Conservation (phyloP, 1,284 basidiomycete genomes). For the Sporisorium exsertum region DNA sequence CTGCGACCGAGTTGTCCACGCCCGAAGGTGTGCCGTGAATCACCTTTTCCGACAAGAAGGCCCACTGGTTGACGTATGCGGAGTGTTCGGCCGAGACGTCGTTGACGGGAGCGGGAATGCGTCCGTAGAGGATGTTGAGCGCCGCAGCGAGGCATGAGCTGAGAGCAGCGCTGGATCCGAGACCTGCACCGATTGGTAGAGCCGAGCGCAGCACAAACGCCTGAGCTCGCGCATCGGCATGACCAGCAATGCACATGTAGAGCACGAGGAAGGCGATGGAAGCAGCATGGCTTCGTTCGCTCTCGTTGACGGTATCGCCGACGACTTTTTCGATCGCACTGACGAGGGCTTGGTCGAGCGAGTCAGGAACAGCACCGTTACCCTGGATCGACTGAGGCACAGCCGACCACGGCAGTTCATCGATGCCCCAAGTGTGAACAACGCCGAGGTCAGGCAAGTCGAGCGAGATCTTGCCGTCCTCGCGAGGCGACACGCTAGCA, state of each 20-base stretch:
- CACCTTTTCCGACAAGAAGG: constrained; percentile 95
- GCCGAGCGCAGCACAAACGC: constrained; percentile 87
- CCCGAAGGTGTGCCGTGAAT: constrained; percentile 97
- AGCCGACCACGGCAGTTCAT: constrained; percentile 84
- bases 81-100: constrained; percentile 71
- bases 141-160: constrained; percentile 86
- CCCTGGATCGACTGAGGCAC: constrained; percentile 63
- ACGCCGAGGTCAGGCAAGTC: constrained; percentile 86
- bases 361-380: constrained; percentile 74
- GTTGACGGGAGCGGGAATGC: constrained; percentile 73
- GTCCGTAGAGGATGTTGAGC: constrained; percentile 74
- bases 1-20: constrained; percentile 94
- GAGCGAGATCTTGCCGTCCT: constrained; percentile 81
- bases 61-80: constrained; percentile 88
- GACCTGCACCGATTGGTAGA: constrained; percentile 97
- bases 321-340: constrained; percentile 56
- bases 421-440: constrained; percentile 82
- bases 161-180: constrained; percentile 96
- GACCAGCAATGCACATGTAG: constrained; percentile 82
- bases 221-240: constrained; percentile 76
- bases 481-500: constrained; percentile 80
- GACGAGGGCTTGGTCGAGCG: constrained; percentile 56
- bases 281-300: constrained; percentile 73
- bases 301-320: constrained; percentile 52
- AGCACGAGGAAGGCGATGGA: constrained; percentile 90